Evolutionary conservation across 768 basidiomycete genomes (phyloP).

Genomic region (Tricholoma bakamatsutake): DNA sequence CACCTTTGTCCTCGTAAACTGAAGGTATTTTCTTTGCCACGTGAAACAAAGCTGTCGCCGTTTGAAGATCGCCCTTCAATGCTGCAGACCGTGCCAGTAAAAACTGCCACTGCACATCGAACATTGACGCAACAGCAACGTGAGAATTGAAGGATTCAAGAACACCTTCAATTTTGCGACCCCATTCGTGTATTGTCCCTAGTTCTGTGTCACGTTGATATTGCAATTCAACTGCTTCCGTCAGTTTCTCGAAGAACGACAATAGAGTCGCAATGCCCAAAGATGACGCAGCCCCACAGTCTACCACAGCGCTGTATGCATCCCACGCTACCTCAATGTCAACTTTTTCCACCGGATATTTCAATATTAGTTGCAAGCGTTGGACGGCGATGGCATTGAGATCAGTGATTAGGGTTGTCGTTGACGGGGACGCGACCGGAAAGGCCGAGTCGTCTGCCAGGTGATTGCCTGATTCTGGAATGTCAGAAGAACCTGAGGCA

Average conservation of each 20-base stretch:
- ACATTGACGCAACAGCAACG: background rate
- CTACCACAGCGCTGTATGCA: constrained; percentile 23
- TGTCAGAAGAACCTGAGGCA: constrained; percentile 14
- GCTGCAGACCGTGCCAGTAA: constrained; percentile 9
- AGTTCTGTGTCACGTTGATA: background rate
- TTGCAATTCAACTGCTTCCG: constrained; percentile 18
- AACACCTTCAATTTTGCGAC: background rate
- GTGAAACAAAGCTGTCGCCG: constrained; percentile 16
- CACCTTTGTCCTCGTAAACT: constrained; percentile 14
- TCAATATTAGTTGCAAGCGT: constrained; percentile 6
- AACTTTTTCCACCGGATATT: constrained; percentile 14
- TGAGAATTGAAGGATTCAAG: background rate
- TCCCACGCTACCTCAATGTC: constrained; percentile 36
- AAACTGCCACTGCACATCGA: constrained; percentile 10
- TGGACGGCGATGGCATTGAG: background rate
- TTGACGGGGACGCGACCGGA: background rate
- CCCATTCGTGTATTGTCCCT: background rate
- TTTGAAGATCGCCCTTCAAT: constrained; percentile 5
- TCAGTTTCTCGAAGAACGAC: constrained; percentile 19
- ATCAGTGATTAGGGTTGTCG: background rate
- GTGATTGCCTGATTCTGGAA: background rate
- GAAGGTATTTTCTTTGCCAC: constrained; percentile 18
- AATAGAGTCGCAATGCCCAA: constrained; percentile 1
- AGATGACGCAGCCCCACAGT: constrained; percentile 5
- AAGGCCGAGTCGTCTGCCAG: background rate